Conservation (phyloP, 202 grass and related monocot species). For the Alloteropsis angusta region DNA sequence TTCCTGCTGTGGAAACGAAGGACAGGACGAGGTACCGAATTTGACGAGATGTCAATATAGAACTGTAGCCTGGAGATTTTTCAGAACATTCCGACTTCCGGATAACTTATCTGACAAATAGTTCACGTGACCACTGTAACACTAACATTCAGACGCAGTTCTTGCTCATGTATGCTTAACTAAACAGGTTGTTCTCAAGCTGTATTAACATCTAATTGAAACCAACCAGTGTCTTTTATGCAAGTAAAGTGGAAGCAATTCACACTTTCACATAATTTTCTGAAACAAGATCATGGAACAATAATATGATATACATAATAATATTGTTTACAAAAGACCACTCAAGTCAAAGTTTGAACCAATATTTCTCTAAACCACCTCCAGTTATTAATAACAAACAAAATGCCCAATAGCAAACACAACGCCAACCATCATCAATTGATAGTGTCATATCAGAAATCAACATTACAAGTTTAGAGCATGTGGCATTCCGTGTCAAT, state of each 20-base stretch:
- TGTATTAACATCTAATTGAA: not conserved
- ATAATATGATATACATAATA: not conserved
- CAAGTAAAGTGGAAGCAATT: not conserved
- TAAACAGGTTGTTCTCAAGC: not conserved
- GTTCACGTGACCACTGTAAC: not conserved
- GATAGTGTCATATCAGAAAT: not conserved
- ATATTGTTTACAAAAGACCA: not conserved
- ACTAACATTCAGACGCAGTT: not conserved
- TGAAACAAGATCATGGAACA: not conserved
- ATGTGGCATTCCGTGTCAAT: not conserved
- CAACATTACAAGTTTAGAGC: slow-evolving; percentile 5
- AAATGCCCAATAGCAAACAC: not conserved
- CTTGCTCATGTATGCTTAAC: not conserved
- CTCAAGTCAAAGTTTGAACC: not conserved
- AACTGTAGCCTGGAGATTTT: not conserved
- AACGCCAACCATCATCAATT: not conserved
- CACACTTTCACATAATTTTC: not conserved
- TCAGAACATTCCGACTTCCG: not conserved
- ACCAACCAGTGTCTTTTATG: not conserved
- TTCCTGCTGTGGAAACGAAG: not conserved
- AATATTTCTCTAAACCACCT: not conserved
- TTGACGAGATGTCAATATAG: not conserved
- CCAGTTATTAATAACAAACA: not conserved
- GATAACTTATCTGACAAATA: not conserved
- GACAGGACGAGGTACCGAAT: not conserved